Evolutionary conservation across 2,329 filamentous ascomycete genomes (phyloP), one percentile per base, ranked within the genome.

Genomic region (Teratosphaeria pseudoeucalypti): DNA sequence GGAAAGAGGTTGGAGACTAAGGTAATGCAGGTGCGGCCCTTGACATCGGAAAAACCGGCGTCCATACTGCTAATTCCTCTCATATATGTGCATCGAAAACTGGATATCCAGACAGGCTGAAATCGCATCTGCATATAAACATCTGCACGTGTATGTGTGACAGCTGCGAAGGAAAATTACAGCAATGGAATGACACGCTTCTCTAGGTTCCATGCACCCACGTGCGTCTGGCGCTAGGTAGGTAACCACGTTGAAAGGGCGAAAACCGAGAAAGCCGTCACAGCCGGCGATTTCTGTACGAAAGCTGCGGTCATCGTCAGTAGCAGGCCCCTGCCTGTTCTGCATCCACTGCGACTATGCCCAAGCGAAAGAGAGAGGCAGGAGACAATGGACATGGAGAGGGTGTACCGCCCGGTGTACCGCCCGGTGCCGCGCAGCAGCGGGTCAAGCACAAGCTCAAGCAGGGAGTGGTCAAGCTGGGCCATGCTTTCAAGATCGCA

Each of bases 401-500:
- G 10, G 32, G 55, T 7, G 49, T 56, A n/a, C 43, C 27, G 14
- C 34, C 49, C 19, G 60, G 60, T 52, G 57, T 56, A n/a, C 43
- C 27, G 14, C 34, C 49, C 19, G 60, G 60, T 52, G 57, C 63
- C 16, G 61, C 64, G 53, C 58, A 65, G 9, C 78, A 79, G 62
- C 75, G 86, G n/a, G 73, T 77, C 9, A 80, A 82, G 65, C 76
- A 76, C 57, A 77, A 79, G 63, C 75, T 85, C 60, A 73, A 79
- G 34, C 75, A 79, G 54, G 79, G 79, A 66, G 78, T 81, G 63
- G 84, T 83, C 68, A 79, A 85, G 39, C 77, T 92, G 9, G 80
- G 81, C 62, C 81, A 83, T 60, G 86, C 86, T 0, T 78, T 92
- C 61, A 90, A 90, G 73, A 78, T 80, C 11, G 86, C 85, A 59